Percentiles rank a stretch among this genome's conserved stretches.
Evolutionary conservation across 164 flowering plant genomes (phyloP).

Genomic region (Dillenia turbinata): DNA sequence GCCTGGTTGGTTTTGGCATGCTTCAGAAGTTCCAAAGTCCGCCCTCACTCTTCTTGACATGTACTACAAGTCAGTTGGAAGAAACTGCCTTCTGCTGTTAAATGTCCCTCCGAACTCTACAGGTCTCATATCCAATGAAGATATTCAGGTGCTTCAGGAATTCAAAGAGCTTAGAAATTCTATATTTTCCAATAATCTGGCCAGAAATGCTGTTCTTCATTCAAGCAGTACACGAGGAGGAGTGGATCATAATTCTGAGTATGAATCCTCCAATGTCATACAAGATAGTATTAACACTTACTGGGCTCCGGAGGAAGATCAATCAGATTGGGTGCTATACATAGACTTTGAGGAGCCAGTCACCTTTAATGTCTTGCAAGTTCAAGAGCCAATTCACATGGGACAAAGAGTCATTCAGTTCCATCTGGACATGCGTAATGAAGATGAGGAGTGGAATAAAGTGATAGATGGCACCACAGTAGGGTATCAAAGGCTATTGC

Average conservation of each 20-base stretch:
- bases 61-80: conserved; percentile 81
- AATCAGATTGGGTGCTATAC: conserved; percentile 45
- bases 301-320: conserved; percentile 80
- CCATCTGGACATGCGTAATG: conserved; percentile 52
- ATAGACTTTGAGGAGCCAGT: conserved; percentile 37
- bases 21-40: conserved; percentile 77
- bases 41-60: conserved; percentile 74
- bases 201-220: conserved; percentile 35
- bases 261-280: conserved; percentile 39
- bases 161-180: conserved; percentile 49
- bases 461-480: conserved; percentile 65
- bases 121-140: conserved; percentile 87
- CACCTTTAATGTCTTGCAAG: conserved; percentile 61
- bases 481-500: conserved; percentile 68
- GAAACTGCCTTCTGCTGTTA: conserved; percentile 78
- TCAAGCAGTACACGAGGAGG: conserved; percentile 76
- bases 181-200: conserved; percentile 75
- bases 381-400: conserved; percentile 94
- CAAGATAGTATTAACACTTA: conserved; percentile 57
- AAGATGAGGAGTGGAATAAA: conserved; percentile 43
- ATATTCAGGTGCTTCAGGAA: conserved; percentile 68
- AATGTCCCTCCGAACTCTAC: conserved; percentile 95
- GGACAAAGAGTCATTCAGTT: conserved; percentile 71
- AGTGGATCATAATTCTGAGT: conserved; percentile 26
- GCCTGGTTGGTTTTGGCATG: conserved; percentile 99